Evolutionary conservation across 495 filamentous ascomycete species (phyloP), one percentile per base, ranked within the genome.

Genomic region (Glonium stellatum): DNA sequence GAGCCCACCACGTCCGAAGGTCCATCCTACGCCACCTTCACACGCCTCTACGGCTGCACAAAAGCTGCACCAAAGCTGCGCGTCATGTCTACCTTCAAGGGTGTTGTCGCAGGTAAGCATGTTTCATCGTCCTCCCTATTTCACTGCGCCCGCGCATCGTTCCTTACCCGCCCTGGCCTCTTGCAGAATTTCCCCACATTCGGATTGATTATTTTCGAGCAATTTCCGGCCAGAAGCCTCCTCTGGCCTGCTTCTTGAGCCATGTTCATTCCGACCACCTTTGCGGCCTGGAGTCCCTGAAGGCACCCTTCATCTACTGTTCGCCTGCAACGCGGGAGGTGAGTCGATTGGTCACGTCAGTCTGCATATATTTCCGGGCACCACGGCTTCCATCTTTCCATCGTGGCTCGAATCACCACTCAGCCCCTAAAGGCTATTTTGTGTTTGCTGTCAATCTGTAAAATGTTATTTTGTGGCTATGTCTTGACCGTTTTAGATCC

Each of bases 261-360:
- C 92, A 97, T 80, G 85, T 95, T 11, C 92, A 97, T 70, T 95
- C 86, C 58, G 92, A 97, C 62, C 92, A 97, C 72, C 79, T 96
- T 6, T 81, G 80, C 58, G 92, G 92, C 0, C 79, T 97, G 27
- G 92, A 96, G 67, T 84, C 77, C 52, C 78, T 87, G 52, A 81
- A 81, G 36, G 79, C 86, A 23, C 87, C 89, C 0, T 95, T 95
- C 65, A 82, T 97, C 48, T 96, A 95, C 71, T 96, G 92, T 73
- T 96, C 92, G 10, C 79, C 85, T 1, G 87, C 87, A 3, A 96
- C 92, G 0, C 83, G 80, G 66, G 87, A 92, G 72, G 84, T 91
- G 72, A 54, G 58, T 58, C 25, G 48, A 55, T 55, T 55, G 52
- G 52, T 37, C 31, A 31, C 4, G 21, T n/a, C 39, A 18, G 25